Evolutionary conservation across 2,329 filamentous ascomycete species (phyloP).

Genomic region (Coniochaeta ligniaria): DNA sequence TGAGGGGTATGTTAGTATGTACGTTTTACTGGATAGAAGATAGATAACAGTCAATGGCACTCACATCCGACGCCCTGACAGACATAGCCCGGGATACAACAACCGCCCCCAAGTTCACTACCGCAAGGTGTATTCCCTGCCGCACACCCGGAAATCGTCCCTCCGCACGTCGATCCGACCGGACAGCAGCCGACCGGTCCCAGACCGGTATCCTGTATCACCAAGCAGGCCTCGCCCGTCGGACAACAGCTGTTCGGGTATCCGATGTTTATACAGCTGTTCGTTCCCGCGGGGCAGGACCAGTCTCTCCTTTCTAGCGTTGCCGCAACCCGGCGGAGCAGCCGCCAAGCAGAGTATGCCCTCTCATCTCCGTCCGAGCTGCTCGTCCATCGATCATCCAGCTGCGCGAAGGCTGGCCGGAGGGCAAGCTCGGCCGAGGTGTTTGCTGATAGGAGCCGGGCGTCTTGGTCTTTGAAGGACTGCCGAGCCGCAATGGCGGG

Average conservation of each 20-base stretch:
- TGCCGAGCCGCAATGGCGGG: slow-evolving; percentile 17
- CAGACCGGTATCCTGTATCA: slow-evolving; percentile 52
- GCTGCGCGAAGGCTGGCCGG: slow-evolving; percentile 45
- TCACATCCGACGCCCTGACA: slow-evolving; percentile 67
- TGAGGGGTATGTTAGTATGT: slow-evolving; percentile 1
- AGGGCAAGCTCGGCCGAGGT: slow-evolving; percentile 25
- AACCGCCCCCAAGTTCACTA: slow-evolving; percentile 61
- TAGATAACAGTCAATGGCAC: slow-evolving; percentile 19
- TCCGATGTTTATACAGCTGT: slow-evolving; percentile 55
- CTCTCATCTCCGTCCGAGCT: slow-evolving; percentile 9
- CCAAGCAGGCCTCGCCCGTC: slow-evolving; percentile 57
- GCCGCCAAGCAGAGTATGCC: slow-evolving; percentile 10
- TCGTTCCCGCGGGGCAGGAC: slow-evolving; percentile 59
- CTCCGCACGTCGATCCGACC: slow-evolving; percentile 53
- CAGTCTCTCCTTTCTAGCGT: slow-evolving; percentile 51
- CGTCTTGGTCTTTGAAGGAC: slow-evolving; percentile 20
- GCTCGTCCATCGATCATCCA: slow-evolving; percentile 23
- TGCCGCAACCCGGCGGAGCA: slow-evolving; percentile 34
- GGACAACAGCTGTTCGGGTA: slow-evolving; percentile 68
- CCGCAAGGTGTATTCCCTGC: slow-evolving; percentile 58
- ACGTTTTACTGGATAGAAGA: background rate
- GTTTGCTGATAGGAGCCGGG: slow-evolving; percentile 20
- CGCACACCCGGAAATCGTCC: slow-evolving; percentile 54
- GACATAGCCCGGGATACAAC: slow-evolving; percentile 64
- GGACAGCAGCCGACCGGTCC: slow-evolving; percentile 73